Base-by-base conservation (phyloP, 331 rosid genomes). In the Spiraea crenata region DNA sequence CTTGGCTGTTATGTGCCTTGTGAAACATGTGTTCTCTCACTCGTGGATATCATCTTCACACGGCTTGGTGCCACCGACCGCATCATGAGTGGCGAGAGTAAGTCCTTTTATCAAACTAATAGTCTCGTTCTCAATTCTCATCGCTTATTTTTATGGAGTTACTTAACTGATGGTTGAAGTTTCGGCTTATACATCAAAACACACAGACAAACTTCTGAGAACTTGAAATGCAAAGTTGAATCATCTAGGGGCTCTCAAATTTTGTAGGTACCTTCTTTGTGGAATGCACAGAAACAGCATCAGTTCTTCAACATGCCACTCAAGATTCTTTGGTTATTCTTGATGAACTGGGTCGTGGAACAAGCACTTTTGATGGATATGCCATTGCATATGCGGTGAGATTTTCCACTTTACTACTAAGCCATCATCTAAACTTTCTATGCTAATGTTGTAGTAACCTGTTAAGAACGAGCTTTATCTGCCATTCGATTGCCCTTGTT, bases 21-120 rank as follows among this genome's bases (percentile, higher is more conserved):
- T 50, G 90, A 93, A 83, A 75, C 34, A 15, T 93, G 97, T 63
- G 82, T 77, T 63, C 79, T 93, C 69, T 89, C 99, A 31, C 87
- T 84, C 25, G 99, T 83, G 82, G 99, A 93, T 85, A 82, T 82
- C 71, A 82, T 93, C 85, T 93, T 91, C 84, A 93, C 99, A 13
- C 85, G 99, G 56, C 99, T 93, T 75, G 99, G 99, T 61, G 96
- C 97, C 52, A 91, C 92, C 16, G 99, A 93, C 73, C 91, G 96
- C 78, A 93, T 93, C 82, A 89, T 93, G 99, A 71, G 97, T 16
- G 99, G 99, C 79, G 99, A 93, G 90, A 93, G 99, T 93, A 83
- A 85, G 97, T 84, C 38, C 35, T 75, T 50, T 41, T 54, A 54
- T 39, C 25, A 54, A 8, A 69, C 73, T 56, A 17, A 40, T 20